phyloP scores from a whole-genome alignment of 169 alveolate species.

The Plasmodium ovale region DNA sequence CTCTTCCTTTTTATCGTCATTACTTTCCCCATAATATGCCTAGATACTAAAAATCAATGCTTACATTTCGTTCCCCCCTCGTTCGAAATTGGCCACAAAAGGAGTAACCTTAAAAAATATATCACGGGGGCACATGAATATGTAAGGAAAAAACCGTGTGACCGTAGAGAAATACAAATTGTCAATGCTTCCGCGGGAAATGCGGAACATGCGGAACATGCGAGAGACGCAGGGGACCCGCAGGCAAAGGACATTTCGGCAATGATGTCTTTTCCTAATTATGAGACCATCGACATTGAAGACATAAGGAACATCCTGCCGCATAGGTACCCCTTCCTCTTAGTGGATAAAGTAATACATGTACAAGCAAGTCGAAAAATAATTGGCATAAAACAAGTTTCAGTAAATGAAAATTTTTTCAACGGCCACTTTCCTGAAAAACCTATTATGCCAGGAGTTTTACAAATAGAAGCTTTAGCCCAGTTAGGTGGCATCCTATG shows the following conservation, averaged over 20 bases:
- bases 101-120: slow-evolving; percentile 3
- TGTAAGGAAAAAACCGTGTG: neutral
- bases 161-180: too few relatives aligned
- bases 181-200: too few relatives aligned
- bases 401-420: slow-evolving; percentile 80
- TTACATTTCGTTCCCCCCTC: slow-evolving; percentile 21
- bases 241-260: slow-evolving; percentile 30
- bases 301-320: slow-evolving; percentile 77
- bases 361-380: slow-evolving; percentile 77
- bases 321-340: slow-evolving; percentile 82
- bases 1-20: slow-evolving; percentile 3
- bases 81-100: neutral
- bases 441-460: slow-evolving; percentile 83
- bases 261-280: slow-evolving; percentile 1
- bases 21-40: neutral
- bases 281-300: slow-evolving; percentile 66
- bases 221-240: neutral
- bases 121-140: slow-evolving; percentile 1
- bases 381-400: slow-evolving; percentile 79
- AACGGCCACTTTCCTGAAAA: slow-evolving; percentile 83
- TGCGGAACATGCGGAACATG: too few relatives aligned
- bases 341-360: slow-evolving; percentile 81
- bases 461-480: slow-evolving; percentile 84
- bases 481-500: slow-evolving; percentile 83
- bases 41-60: slow-evolving; percentile 2